These are phyloP conservation scores for Apiotrichum laibachii DNA, from an alignment of 1,284 basidiomycete genomes.

Conservation along the genomic window DNA sequence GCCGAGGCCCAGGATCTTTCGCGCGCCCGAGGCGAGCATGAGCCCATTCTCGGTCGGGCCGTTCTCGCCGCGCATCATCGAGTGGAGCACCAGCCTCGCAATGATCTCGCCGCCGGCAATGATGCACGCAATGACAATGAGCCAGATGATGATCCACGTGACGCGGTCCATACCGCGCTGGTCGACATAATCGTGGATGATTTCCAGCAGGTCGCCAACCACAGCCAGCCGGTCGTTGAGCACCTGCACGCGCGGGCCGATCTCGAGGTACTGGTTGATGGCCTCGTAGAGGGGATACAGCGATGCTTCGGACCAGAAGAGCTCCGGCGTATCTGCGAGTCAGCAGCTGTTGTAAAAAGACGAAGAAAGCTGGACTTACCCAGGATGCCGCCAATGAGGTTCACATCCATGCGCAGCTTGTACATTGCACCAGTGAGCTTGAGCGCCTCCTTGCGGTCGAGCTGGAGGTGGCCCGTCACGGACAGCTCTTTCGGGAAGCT, in stretches of 20 bases:
- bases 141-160: conserved; percentile 92
- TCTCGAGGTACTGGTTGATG: conserved; percentile 92
- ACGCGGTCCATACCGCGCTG: conserved; percentile 88
- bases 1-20: background rate
- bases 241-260: conserved; percentile 75
- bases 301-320: conserved; percentile 94
- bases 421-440: conserved; percentile 84
- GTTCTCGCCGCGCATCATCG: conserved; percentile 5
- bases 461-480: conserved; percentile 68
- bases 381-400: conserved; percentile 88
- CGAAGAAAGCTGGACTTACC: conserved; percentile 28
- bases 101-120: conserved; percentile 69
- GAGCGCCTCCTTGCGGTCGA: conserved; percentile 78
- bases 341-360: conserved; percentile 6
- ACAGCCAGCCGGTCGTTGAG: conserved; percentile 86
- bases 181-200: conserved; percentile 91
- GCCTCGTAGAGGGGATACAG: conserved; percentile 87
- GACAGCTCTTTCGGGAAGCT: conserved; percentile 85
- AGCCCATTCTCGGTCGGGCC: background rate
- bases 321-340: conserved; percentile 71
- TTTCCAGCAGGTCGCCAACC: conserved; percentile 81
- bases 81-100: conserved; percentile 67
- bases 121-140: conserved; percentile 82
- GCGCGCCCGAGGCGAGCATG: background rate
- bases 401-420: conserved; percentile 84